These are phyloP conservation scores for Emmonsia crescens DNA, from an alignment of 2,329 filamentous ascomycete species.

Conservation along the genomic window DNA sequence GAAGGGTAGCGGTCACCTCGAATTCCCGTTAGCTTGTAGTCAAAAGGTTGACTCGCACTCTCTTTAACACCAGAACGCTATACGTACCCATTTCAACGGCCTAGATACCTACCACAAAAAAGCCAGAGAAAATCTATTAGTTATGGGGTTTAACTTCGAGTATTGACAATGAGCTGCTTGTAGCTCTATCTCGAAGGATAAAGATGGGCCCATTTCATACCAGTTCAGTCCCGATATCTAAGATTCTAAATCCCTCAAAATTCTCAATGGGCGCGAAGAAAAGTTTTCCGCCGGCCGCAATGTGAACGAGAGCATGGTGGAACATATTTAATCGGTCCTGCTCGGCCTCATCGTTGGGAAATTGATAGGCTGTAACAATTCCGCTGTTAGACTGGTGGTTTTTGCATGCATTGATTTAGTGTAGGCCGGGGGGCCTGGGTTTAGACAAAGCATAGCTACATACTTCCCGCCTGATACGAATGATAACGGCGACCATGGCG, in stretches of 20 bases:
- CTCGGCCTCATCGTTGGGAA: slow-evolving; percentile 32
- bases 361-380: slow-evolving; percentile 10
- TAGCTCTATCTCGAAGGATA: background rate
- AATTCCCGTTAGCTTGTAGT: slow-evolving; percentile 8
- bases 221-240: slow-evolving; percentile 23
- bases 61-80: background rate
- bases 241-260: slow-evolving; percentile 10
- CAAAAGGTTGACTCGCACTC: background rate
- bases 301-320: slow-evolving; percentile 21
- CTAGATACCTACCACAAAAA: slow-evolving; percentile 23
- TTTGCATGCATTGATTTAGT: background rate
- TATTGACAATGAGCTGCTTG: background rate
- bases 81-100: slow-evolving; percentile 20
- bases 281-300: slow-evolving; percentile 19
- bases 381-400: background rate
- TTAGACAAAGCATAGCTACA: background rate
- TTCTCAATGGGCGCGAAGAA: slow-evolving; percentile 19
- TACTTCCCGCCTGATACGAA: slow-evolving; percentile 6
- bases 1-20: slow-evolving; percentile 16
- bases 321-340: slow-evolving; percentile 30
- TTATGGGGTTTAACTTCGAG: background rate
- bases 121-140: too few species aligned
- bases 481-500: slow-evolving; percentile 12
- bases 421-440: too few species aligned
- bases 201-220: slow-evolving; percentile 10